Percentiles rank a stretch among this genome's conserved stretches.
phyloP scores from a whole-genome alignment of 1,284 basidiomycete species.

The Trichosporon inkin region DNA sequence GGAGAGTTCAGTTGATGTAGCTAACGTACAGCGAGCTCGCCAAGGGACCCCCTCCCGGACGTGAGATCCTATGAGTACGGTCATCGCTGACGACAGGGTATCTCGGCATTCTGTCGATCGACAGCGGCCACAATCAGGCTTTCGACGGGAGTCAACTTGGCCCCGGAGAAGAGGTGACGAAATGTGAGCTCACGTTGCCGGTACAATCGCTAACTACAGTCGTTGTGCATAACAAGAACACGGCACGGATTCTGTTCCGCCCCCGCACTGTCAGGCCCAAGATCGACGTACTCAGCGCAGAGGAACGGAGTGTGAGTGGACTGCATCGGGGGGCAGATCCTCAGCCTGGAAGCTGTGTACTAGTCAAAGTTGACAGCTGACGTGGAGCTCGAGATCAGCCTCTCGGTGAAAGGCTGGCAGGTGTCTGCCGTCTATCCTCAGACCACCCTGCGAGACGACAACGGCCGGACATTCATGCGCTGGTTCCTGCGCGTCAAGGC shows the following conservation, averaged over 20 bases:
- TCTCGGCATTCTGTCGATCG: conserved; percentile 38
- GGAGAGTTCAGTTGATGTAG: neutral
- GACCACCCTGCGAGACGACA: conserved; percentile 33
- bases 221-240: conserved; percentile 35
- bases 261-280: conserved; percentile 37
- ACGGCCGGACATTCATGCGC: conserved; percentile 28
- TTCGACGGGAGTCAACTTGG: conserved; percentile 41
- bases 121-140: conserved; percentile 27
- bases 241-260: conserved; percentile 41
- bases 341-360: neutral
- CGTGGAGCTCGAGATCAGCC: conserved; percentile 38
- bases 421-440: conserved; percentile 41
- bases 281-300: conserved; percentile 39
- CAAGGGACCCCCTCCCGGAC: conserved; percentile 36
- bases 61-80: conserved; percentile 15
- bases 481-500: conserved; percentile 44
- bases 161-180: conserved; percentile 39
- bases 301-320: conserved; percentile 36
- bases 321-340: neutral
- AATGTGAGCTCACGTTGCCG: conserved; percentile 26
- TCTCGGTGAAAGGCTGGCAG: conserved; percentile 42
- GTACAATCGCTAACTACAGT: neutral
- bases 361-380: neutral
- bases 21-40: conserved; percentile 29
- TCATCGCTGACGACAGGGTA: conserved; percentile 27